Percentiles rank a stretch among this genome's conserved stretches.
These are phyloP conservation scores for Nepenthes gracilis DNA, from an alignment of 148 eudicot genomes.

Conservation along the genomic window DNA sequence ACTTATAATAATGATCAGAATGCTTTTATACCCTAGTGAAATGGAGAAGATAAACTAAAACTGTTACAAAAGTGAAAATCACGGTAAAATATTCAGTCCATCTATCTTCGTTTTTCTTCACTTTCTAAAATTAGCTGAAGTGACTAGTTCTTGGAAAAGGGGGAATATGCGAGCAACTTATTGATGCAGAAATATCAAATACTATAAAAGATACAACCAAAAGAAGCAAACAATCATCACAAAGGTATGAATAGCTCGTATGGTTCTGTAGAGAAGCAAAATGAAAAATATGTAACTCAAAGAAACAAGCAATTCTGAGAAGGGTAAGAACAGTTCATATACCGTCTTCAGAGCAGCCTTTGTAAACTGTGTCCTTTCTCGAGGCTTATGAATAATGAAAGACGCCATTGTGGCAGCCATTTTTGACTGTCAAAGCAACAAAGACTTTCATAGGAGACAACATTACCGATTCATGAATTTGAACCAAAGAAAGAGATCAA, in stretches of 20 bases:
- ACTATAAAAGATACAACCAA: too few relatives aligned
- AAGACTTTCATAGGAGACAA: neutral
- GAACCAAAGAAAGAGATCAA: neutral
- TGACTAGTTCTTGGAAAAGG: too few relatives aligned
- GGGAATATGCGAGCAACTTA: too few relatives aligned
- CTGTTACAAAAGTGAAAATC: too few relatives aligned
- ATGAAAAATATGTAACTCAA: neutral
- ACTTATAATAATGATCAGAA: neutral
- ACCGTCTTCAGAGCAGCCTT: constrained; percentile 83
- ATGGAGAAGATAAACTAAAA: neutral
- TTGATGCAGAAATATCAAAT: too few relatives aligned
- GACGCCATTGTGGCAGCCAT: constrained; percentile 77
- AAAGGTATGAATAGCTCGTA: too few relatives aligned
- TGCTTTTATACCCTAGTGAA: neutral
- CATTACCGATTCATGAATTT: neutral
- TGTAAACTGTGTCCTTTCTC: constrained; percentile 65
- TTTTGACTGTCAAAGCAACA: constrained; percentile 45
- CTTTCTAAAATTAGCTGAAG: too few relatives aligned
- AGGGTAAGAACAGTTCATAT: neutral
- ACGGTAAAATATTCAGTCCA: too few relatives aligned
- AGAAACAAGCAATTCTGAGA: neutral
- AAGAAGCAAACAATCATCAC: too few relatives aligned
- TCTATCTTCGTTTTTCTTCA: too few relatives aligned
- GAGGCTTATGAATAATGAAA: constrained; percentile 82
- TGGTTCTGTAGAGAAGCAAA: neutral